Conservation (phyloP, 768 basidiomycete species). For the Megacollybia marginata region DNA sequence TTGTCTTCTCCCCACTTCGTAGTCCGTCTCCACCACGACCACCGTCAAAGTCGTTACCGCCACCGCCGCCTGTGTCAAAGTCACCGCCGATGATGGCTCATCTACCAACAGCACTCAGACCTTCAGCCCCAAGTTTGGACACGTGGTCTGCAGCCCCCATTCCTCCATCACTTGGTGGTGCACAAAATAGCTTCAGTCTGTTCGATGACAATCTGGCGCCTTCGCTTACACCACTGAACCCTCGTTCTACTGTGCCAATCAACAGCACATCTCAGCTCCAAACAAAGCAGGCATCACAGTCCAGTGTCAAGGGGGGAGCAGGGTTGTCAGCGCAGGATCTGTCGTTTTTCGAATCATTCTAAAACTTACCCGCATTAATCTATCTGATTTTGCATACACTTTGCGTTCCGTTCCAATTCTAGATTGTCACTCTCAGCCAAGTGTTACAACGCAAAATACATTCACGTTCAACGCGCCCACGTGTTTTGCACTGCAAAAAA, state of each 20-base stretch:
- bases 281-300: conserved; percentile 3
- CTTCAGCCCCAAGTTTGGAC: too few species aligned
- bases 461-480: too few species aligned
- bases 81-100: conserved; percentile 28
- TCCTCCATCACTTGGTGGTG: conserved; percentile 25
- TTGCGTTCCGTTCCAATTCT: too few species aligned
- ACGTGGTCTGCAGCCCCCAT: conserved; percentile 34
- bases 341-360: conserved; percentile 81
- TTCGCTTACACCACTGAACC: conserved; percentile 8
- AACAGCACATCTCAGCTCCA: conserved; percentile 9
- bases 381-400: too few species aligned
- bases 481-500: too few species aligned
- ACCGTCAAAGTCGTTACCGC: background rate
- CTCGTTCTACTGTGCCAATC: conserved; percentile 9
- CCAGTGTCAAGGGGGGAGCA: conserved; percentile 26
- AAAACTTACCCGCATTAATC: background rate
- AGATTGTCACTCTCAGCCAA: too few species aligned
- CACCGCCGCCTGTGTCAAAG: background rate
- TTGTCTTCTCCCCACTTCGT: conserved; percentile 35
- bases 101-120: conserved; percentile 1
- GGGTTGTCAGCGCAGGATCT: conserved; percentile 79
- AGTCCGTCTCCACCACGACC: conserved; percentile 23
- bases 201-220: conserved; percentile 7
- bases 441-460: too few species aligned
- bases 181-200: conserved; percentile 9